phyloP scores from a whole-genome alignment of 2,329 filamentous ascomycete species.

The Pseudopithomyces maydicus region DNA sequence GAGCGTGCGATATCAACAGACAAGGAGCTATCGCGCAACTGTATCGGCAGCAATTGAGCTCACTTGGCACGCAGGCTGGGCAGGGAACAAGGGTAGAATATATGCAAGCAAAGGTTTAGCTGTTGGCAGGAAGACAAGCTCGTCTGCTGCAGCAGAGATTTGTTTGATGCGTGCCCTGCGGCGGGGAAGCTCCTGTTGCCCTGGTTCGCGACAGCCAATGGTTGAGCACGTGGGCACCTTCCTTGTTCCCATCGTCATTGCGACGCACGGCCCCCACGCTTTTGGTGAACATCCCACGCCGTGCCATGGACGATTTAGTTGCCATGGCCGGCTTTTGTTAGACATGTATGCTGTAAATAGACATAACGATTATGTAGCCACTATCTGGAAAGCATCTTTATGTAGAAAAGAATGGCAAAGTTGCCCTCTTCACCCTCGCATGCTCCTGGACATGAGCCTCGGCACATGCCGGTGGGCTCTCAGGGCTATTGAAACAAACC shows the following conservation, averaged over 20 bases:
- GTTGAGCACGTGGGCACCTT: conserved; percentile 10
- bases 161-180: conserved; percentile 3
- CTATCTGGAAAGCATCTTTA: neutral
- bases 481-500: neutral
- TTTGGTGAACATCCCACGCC: neutral
- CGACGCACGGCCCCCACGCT: conserved; percentile 7
- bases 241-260: conserved; percentile 9
- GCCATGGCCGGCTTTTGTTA: neutral
- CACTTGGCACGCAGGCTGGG: neutral
- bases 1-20: too few species aligned
- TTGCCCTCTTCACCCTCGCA: too few species aligned
- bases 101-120: neutral
- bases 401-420: neutral
- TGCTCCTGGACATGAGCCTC: too few species aligned
- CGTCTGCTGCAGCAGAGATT: neutral
- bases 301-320: neutral
- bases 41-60: neutral
- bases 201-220: conserved; percentile 14
- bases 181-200: conserved; percentile 9
- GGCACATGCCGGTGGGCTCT: neutral
- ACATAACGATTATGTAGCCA: neutral
- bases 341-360: neutral
- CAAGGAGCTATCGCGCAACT: neutral
- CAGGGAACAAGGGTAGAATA: neutral
- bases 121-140: neutral